Percentiles rank a stretch among this genome's conserved stretches.
Conservation (phyloP, 495 filamentous ascomycete genomes). For the Chaetomium tenue region DNA sequence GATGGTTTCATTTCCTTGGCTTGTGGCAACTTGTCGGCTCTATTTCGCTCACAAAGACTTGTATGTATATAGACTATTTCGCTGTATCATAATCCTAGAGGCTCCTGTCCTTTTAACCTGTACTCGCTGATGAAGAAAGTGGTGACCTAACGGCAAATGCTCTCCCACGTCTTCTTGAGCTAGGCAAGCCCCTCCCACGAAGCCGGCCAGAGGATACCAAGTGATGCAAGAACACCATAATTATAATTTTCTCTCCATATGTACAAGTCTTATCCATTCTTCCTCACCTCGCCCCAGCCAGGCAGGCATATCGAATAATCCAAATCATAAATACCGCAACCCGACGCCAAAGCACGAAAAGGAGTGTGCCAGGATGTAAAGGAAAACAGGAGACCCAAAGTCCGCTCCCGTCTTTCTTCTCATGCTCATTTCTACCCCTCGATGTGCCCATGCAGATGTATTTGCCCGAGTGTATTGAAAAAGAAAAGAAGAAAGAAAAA, state of each 20-base stretch:
- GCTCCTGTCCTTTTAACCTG: background rate
- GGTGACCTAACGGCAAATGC: background rate
- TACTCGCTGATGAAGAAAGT: background rate
- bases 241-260: slow-evolving; percentile 12
- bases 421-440: background rate
- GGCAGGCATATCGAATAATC: background rate
- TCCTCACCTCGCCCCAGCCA: background rate
- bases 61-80: background rate
- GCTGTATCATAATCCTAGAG: slow-evolving; percentile 4
- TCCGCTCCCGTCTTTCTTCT: background rate
- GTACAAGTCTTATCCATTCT: slow-evolving; percentile 5
- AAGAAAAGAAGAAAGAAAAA: background rate
- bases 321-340: background rate
- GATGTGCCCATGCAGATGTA: slow-evolving; percentile 13
- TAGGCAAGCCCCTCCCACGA: no score
- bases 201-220: background rate
- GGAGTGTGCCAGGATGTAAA: slow-evolving; percentile 1
- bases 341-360: slow-evolving; percentile 5
- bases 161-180: no score
- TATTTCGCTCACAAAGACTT: background rate
- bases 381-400: background rate
- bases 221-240: slow-evolving; percentile 1
- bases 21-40: background rate
- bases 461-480: background rate
- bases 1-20: background rate